phyloP scores from a whole-genome alignment of 2,329 filamentous ascomycete species.

The Tolypocladium amazonense region DNA sequence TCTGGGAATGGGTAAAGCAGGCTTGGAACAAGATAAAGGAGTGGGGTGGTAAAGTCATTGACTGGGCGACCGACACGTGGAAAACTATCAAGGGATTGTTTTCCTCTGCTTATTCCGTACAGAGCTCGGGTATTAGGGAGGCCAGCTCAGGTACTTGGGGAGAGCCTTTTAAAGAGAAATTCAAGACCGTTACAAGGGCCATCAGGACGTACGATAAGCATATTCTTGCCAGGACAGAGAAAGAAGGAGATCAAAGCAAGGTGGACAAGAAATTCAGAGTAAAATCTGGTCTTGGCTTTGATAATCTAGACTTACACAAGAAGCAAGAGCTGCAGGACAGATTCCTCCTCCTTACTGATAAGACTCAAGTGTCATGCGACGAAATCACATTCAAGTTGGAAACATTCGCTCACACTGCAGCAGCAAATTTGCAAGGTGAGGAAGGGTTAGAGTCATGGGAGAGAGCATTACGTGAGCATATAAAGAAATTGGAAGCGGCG shows the following conservation, averaged over 20 bases:
- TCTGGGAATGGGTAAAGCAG: background rate
- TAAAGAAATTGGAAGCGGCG: background rate
- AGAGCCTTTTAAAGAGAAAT: background rate
- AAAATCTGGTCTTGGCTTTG: too few relatives aligned
- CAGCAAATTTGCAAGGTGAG: background rate
- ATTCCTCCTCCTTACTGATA: background rate
- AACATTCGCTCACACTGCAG: too few relatives aligned
- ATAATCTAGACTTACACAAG: background rate
- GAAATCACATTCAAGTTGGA: background rate
- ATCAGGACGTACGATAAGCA: background rate
- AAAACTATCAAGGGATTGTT: too few relatives aligned
- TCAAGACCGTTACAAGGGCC: background rate
- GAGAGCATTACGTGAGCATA: background rate
- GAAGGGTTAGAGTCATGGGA: background rate
- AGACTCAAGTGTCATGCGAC: background rate
- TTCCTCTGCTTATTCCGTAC: too few relatives aligned
- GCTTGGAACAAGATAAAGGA: background rate
- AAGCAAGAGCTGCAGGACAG: background rate
- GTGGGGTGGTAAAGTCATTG: background rate
- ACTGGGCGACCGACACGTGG: background rate
- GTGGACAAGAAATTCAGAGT: too few relatives aligned
- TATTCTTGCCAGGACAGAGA: too few relatives aligned
- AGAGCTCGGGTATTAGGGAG: too few relatives aligned
- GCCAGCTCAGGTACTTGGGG: too few relatives aligned
- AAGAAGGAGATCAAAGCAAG: too few relatives aligned